These are phyloP conservation scores for Thraustochytrium sp. DNA, from an alignment of 352 stramenopile genomes.

Conservation along the genomic window DNA sequence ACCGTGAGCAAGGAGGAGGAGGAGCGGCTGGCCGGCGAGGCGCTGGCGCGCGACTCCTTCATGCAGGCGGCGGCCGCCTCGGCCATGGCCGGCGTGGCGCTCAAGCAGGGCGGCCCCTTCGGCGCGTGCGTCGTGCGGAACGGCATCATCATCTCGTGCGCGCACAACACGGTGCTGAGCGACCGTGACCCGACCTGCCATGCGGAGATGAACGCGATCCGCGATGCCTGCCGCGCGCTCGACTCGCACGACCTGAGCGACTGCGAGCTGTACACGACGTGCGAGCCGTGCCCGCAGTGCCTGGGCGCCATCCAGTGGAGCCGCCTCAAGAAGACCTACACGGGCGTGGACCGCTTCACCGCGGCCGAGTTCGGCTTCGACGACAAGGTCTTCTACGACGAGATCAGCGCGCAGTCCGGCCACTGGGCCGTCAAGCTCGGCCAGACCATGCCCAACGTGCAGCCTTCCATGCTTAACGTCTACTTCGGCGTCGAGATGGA, in stretches of 20 bases:
- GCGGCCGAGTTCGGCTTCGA: conserved; percentile 42
- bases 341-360: conserved; percentile 42
- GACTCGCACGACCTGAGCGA: conserved; percentile 41
- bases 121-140: conserved; percentile 42
- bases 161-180: conserved; percentile 44
- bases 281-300: conserved; percentile 42
- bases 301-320: conserved; percentile 30
- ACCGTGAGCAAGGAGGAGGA: background rate
- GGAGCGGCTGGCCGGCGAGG: background rate
- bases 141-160: conserved; percentile 32
- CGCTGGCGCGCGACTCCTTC: background rate
- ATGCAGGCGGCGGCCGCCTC: conserved; percentile 36
- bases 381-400: conserved; percentile 47
- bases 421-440: conserved; percentile 34
- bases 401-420: conserved; percentile 26
- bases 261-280: conserved; percentile 43
- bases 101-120: conserved; percentile 43
- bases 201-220: conserved; percentile 44
- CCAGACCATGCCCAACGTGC: conserved; percentile 42
- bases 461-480: conserved; percentile 39
- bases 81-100: conserved; percentile 23
- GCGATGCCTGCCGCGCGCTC: conserved; percentile 31
- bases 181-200: conserved; percentile 42
- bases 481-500: conserved; percentile 40
- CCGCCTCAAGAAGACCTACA: conserved; percentile 43